Base-by-base conservation (phyloP, 1,284 basidiomycete genomes). In the Mycosarcoma mackinlayi region DNA sequence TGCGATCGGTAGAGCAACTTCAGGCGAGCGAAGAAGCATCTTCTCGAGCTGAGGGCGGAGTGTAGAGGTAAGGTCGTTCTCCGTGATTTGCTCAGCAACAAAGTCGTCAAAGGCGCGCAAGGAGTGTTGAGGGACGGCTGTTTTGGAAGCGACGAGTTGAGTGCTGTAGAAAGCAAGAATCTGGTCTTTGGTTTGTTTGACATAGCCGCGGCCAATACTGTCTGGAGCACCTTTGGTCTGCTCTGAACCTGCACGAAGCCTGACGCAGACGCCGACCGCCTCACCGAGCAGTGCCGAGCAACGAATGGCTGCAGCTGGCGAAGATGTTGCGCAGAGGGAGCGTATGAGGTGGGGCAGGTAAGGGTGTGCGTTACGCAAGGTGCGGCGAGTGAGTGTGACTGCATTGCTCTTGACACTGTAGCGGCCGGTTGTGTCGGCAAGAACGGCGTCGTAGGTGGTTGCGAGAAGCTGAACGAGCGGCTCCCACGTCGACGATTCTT, bases 21-120 rank as follows among this genome's bases (percentile, higher is more conserved):
- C 80, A 16, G 80, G 80, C 21, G 80, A 80, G 30, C 79, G 66
- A 0, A 81, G 73, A 7, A 81, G 66, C 75, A 77, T 77, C 62
- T 81, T 81, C 41, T 79, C 72, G 21, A 82, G 73, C 23, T 77
- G 63, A 8, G 80, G 80, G 10, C 77, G 57, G n/a, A 82, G 51
- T 2, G 67, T 54, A 13, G 44, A 30, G 4, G 65, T n/a, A 18
- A 81, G 47, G 21, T 78, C 77, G 3, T 71, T 40, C 18, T 62
- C 50, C 27, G 72, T 66, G 25, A 81, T 56, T 18, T 70, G 48
- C 3, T 50, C 37, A 6, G 57, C 60, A 27, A 81, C 37, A 44
- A 81, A 82, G 38, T 72, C 69, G 25, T 66, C 48, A 37, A 80
- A 67, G 18, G 79, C 74, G 14, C 31, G 42, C 19, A 68, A 25